Evolutionary conservation across 2,329 filamentous ascomycete species (phyloP).

Genomic region (Hypoxylon sp.): DNA sequence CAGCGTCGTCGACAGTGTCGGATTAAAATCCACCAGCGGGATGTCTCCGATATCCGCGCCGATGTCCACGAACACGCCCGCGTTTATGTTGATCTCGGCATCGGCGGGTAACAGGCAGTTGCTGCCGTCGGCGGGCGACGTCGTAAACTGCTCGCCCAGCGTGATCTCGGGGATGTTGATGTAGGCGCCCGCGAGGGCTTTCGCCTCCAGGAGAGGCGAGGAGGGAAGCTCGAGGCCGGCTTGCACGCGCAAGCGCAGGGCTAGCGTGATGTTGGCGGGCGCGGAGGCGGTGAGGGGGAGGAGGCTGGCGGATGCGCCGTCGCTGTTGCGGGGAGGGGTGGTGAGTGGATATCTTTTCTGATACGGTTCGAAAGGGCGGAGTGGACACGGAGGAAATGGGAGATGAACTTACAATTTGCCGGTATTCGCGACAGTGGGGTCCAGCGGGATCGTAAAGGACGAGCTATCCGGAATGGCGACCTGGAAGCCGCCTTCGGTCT

Average conservation of each 20-base stretch:
- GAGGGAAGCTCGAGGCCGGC: constrained; percentile 44
- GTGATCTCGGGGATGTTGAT: constrained; percentile 46
- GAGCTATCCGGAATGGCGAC: constrained; percentile 44
- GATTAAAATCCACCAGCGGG: constrained; percentile 42
- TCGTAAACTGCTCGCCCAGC: constrained; percentile 28
- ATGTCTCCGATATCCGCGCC: constrained; percentile 43
- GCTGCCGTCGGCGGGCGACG: constrained; percentile 21
- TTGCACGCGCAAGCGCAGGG: constrained; percentile 43
- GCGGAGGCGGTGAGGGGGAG: constrained; percentile 42
- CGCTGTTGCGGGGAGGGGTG: constrained; percentile 30
- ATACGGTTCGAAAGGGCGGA: not conserved
- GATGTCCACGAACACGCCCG: constrained; percentile 47
- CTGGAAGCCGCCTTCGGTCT: constrained; percentile 44
- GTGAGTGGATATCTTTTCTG: constrained; percentile 17
- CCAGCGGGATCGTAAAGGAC: constrained; percentile 43
- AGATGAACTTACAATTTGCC: constrained; percentile 45
- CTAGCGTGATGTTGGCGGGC: constrained; percentile 42
- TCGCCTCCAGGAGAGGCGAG: constrained; percentile 37
- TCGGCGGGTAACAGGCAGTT: constrained; percentile 41
- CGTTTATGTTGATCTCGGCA: constrained; percentile 49
- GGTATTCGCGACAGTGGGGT: constrained; percentile 34
- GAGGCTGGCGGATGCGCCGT: constrained; percentile 41
- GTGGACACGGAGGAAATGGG: not conserved
- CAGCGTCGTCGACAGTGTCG: constrained; percentile 45
- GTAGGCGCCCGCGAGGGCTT: constrained; percentile 45